These are phyloP conservation scores for Tuber microsphaerosporum DNA, from an alignment of 495 filamentous ascomycete species.

Conservation along the genomic window DNA sequence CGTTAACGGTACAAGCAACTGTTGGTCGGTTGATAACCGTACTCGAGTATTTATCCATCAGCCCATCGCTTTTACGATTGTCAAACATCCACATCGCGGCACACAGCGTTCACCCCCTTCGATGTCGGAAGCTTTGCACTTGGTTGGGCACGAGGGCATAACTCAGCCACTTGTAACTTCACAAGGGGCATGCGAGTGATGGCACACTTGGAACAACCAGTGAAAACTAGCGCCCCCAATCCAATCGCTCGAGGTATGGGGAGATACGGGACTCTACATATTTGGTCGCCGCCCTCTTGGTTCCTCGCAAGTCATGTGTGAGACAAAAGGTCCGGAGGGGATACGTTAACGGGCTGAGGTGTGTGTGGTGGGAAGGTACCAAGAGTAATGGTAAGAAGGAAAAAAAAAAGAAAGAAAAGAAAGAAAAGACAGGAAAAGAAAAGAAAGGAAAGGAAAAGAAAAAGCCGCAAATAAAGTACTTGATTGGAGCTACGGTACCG, in stretches of 20 bases:
- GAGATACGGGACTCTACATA: slow-evolving; percentile 17
- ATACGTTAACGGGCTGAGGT: not conserved
- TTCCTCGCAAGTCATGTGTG: slow-evolving; percentile 25
- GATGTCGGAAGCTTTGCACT: not conserved
- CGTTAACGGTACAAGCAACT: not conserved
- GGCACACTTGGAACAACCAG: slow-evolving; percentile 22
- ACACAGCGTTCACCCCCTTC: not conserved
- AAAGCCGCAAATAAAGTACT: slow-evolving; percentile 36
- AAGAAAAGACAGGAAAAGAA: too few species aligned
- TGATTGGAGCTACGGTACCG: slow-evolving; percentile 23
- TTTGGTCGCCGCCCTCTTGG: slow-evolving; percentile 7
- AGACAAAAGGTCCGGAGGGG: slow-evolving; percentile 2
- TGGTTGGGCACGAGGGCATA: not conserved
- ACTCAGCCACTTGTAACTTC: not conserved
- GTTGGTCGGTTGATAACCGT: not conserved
- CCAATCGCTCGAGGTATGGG: slow-evolving; percentile 20
- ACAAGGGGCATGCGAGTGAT: slow-evolving; percentile 24
- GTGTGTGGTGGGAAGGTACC: slow-evolving; percentile 10
- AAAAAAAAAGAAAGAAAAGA: not conserved
- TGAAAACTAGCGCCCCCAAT: not conserved
- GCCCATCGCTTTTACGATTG: not conserved
- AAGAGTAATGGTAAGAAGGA: slow-evolving; percentile 5
- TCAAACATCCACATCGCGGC: not conserved
- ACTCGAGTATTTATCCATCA: not conserved
- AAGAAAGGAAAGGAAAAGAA: slow-evolving; percentile 9